Base-by-base conservation (phyloP, 352 stramenopile genomes). In the Phytophthora colocasiae region DNA sequence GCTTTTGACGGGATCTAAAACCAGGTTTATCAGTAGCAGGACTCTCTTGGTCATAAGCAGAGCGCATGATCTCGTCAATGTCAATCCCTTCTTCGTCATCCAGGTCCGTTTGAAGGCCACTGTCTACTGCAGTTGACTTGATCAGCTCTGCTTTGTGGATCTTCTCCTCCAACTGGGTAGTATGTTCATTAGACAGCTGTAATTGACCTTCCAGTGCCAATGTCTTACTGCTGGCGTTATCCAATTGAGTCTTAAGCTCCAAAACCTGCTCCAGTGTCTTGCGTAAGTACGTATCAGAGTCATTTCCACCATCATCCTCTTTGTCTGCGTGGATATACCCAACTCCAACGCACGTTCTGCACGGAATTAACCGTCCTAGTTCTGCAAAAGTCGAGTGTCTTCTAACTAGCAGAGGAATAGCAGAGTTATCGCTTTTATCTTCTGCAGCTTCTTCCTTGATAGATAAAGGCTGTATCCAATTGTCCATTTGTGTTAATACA, bases 241-340 rank as follows among this genome's bases (percentile, higher is more conserved):
- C 78, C 0, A 91, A 31, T 4, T 71, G 45, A 0, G 67, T 68
- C 32, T 87, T 86, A 4, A 89, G 41, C 48, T 91, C 80, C 0
- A 91, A 57, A 7, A 91, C 82, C 57, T 89, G 82, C 6, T 74
- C 69, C 2, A 91, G 66, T 15, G 82, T 91, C 47, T 83, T 88
- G 17, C 82, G 69, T 29, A 91, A 46, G 47, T 91, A 91, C 29
- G 77, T 80, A 24, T 85, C 77, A 1, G 78, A 53, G 27, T 85
- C 80, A 24, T 70, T 63, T 1, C 36, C 34, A 7, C 27, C 49
- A 29, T 57, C 54, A 1, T 51, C 49, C 29, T 38, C 52, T 29
- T 51, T 29, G 0, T 61, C 72, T 9, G 62, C 48, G 19, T 85
- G 63, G 7, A 89, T 63, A 63, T 85, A 89, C 1, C 82, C 82